Evolutionary conservation across 148 eudicot genomes (phyloP).

Genomic region (Chenopodium berlandieri): DNA sequence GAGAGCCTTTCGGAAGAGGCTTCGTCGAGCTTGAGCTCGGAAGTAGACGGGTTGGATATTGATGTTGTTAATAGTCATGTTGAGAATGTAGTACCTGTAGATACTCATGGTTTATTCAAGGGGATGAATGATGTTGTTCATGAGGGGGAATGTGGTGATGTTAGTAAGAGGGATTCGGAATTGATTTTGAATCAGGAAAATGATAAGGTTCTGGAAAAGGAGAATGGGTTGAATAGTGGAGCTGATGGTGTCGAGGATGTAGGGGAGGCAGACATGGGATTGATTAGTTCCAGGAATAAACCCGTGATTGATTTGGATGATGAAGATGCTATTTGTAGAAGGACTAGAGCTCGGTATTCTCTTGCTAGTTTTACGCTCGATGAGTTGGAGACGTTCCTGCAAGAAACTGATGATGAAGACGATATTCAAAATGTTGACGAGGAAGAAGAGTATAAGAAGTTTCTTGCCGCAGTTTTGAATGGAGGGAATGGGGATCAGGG

Average conservation of each 20-base stretch:
- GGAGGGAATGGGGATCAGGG: conserved; percentile 52
- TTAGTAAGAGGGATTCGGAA: conserved; percentile 26
- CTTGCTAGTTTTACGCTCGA: conserved; percentile 93
- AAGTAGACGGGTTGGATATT: conserved; percentile 67
- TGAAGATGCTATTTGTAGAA: conserved; percentile 86
- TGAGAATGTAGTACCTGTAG: conserved; percentile 21
- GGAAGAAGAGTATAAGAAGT: conserved; percentile 92
- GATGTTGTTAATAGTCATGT: conserved; percentile 57
- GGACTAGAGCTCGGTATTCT: conserved; percentile 96
- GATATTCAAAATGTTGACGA: conserved; percentile 89
- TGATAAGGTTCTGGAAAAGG: conserved; percentile 26
- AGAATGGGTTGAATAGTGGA: conserved; percentile 38
- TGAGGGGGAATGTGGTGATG: conserved; percentile 31
- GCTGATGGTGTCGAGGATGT: conserved; percentile 35
- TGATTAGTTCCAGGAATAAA: conserved; percentile 17
- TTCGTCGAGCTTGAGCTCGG: conserved; percentile 90
- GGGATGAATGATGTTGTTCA: conserved; percentile 29
- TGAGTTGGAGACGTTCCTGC: conserved; percentile 94
- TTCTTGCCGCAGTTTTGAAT: conserved; percentile 85
- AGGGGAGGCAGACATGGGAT: conserved; percentile 22
- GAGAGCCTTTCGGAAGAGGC: conserved; percentile 68
- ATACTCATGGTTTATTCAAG: conserved; percentile 18
- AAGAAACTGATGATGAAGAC: conserved; percentile 94
- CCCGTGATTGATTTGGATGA: conserved; percentile 41
- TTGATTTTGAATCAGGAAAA: conserved; percentile 33